These are phyloP conservation scores for Colletotrichum destructivum DNA, from an alignment of 2,329 filamentous ascomycete species.

Conservation along the genomic window DNA sequence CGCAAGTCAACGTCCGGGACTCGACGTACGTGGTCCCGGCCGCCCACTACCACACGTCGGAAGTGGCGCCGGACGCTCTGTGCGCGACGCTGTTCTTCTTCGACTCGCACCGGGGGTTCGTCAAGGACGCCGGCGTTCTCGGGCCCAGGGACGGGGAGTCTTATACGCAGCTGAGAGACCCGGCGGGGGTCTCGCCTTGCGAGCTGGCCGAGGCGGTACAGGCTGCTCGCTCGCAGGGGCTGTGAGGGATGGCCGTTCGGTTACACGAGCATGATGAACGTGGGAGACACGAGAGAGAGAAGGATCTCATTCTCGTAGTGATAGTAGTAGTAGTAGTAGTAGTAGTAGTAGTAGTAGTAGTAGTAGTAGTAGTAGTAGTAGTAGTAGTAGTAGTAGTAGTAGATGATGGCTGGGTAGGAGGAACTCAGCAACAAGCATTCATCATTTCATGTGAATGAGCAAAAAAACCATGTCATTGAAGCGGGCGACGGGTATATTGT, in stretches of 20 bases:
- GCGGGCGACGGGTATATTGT: too few species aligned
- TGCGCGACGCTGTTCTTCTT: conserved; percentile 56
- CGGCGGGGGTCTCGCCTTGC: conserved; percentile 42
- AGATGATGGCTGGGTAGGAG: too few species aligned
- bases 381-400: too few species aligned
- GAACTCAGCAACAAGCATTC: too few species aligned
- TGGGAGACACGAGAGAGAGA: too few species aligned
- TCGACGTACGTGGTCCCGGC: conserved; percentile 51
- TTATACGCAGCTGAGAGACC: conserved; percentile 45
- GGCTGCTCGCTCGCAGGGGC: conserved; percentile 18
- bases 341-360: too few species aligned
- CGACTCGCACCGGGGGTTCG: conserved; percentile 52
- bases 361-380: too few species aligned
- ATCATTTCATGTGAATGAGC: too few species aligned
- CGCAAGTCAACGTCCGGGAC: conserved; percentile 41
- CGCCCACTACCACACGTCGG: conserved; percentile 49
- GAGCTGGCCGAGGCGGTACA: conserved; percentile 45
- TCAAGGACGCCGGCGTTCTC: conserved; percentile 50
- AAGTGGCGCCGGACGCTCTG: conserved; percentile 48
- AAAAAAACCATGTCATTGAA: too few species aligned
- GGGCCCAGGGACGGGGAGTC: conserved; percentile 48
- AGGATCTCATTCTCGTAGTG: too few species aligned
- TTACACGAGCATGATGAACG: not conserved
- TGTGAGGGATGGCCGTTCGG: not conserved
- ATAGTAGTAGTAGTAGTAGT: too few species aligned